Evolutionary conservation across 2,329 filamentous ascomycete species (phyloP).

Genomic region (Fusarium sp.): DNA sequence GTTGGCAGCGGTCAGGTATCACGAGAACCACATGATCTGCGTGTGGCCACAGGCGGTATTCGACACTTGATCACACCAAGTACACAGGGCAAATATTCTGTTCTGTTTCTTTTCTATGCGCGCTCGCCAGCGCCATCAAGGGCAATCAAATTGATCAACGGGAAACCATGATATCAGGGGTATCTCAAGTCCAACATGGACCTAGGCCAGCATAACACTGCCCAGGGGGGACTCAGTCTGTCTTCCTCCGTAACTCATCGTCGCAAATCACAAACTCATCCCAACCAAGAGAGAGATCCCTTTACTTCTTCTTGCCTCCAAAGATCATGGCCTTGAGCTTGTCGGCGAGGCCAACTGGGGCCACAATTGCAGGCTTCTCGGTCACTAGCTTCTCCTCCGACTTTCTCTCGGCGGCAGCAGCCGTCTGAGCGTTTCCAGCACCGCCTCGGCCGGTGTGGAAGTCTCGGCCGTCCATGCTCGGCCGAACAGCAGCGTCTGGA

Average conservation of each 20-base stretch:
- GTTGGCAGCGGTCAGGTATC: constrained; percentile 23
- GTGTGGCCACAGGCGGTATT: constrained; percentile 1
- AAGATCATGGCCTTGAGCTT: constrained; percentile 69
- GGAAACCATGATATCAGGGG: constrained; percentile 40
- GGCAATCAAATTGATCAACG: constrained; percentile 20
- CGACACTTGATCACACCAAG: constrained; percentile 7
- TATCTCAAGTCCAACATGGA: constrained; percentile 39
- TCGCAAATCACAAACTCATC: constrained; percentile 4
- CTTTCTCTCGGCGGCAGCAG: constrained; percentile 49
- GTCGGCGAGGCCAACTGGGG: constrained; percentile 62
- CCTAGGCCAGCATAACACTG: constrained; percentile 5
- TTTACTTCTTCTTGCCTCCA: constrained; percentile 60
- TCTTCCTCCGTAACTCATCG: constrained; percentile 3
- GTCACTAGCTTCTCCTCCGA: constrained; percentile 45
- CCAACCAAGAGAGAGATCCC: not conserved
- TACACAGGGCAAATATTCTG: not conserved
- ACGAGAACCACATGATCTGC: constrained; percentile 1
- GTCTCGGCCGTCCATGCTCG: constrained; percentile 60
- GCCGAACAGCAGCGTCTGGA: constrained; percentile 64
- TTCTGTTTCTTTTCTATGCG: not conserved
- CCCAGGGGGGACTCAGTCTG: constrained; percentile 6
- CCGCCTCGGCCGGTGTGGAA: constrained; percentile 72
- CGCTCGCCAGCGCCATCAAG: constrained; percentile 17
- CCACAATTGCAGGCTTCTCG: constrained; percentile 43
- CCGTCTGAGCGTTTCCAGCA: constrained; percentile 65